These are phyloP conservation scores for Onygenales sp. DNA, from an alignment of 2,329 filamentous ascomycete species.

Conservation along the genomic window DNA sequence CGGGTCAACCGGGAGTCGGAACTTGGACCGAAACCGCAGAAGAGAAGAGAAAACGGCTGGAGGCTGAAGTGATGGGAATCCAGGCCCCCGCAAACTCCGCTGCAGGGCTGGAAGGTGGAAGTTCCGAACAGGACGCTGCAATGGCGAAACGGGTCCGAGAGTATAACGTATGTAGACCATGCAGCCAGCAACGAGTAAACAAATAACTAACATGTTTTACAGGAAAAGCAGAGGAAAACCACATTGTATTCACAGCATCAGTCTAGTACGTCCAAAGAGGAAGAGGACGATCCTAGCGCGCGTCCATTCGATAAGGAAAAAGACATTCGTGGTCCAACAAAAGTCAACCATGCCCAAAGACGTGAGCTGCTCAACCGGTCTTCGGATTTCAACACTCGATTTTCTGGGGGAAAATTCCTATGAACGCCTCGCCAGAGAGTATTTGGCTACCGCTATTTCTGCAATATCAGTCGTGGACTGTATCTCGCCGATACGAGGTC, in stretches of 20 bases:
- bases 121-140: slow-evolving; percentile 4
- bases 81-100: slow-evolving; percentile 21
- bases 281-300: slow-evolving; percentile 85
- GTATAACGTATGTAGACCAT: slow-evolving; percentile 13
- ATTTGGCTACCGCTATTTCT: background rate
- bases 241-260: slow-evolving; percentile 12
- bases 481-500: no score
- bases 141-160: slow-evolving; percentile 10
- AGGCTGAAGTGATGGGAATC: slow-evolving; percentile 73
- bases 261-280: slow-evolving; percentile 43
- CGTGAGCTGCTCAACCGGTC: slow-evolving; percentile 71
- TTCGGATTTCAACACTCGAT: slow-evolving; percentile 70
- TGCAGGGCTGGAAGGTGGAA: background rate
- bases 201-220: background rate
- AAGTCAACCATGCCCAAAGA: slow-evolving; percentile 63
- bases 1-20: slow-evolving; percentile 35
- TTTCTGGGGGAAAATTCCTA: slow-evolving; percentile 61
- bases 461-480: no score
- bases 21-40: slow-evolving; percentile 89
- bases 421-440: background rate
- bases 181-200: background rate
- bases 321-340: slow-evolving; percentile 72
- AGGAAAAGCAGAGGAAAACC: slow-evolving; percentile 11
- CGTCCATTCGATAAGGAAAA: slow-evolving; percentile 85
- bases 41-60: slow-evolving; percentile 69